Base-by-base conservation (phyloP, 768 basidiomycete genomes). In the Trametes meyenii region DNA sequence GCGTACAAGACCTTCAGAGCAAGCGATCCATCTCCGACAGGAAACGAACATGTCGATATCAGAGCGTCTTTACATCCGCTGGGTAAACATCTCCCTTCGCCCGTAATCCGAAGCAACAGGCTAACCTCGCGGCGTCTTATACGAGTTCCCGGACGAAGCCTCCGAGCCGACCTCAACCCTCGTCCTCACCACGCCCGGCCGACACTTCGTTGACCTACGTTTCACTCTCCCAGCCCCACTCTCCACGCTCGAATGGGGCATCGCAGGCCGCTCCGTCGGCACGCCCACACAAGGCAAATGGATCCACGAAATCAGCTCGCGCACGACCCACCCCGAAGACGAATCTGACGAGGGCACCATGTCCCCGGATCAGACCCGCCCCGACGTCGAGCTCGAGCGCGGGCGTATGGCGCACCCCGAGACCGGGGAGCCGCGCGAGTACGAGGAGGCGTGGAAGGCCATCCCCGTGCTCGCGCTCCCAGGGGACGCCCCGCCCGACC, bases 221-320 rank as follows among this genome's bases (percentile, higher is more conserved):
- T 36, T 65, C 42, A 33, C 51, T 51, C 38, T 24, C 8, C 51
- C 50, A 10, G 11, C 40, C 38, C 13, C n/a, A 3, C 39, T 8
- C 6, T 14, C 40, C 52, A 13, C 40, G 17, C 56, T 65, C 19
- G 64, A 65, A 14, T 62, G 64, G 64, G 64, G 60, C 0, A 24
- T 62, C 19, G 29, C 55, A 0, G 64, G 64, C n/a, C 53, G 54
- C 26, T 50, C 62, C 1, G 57, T 65, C 36, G 64, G 60, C 23
- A 55, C 60, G 24, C 36, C 57, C 26, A 43, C 50, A 14, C 60
- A 62, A 49, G 61, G 61, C 14, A 55, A 57, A 14, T 65, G 64
- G 64, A 58, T 54, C 50, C 64, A 65, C 52, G 60, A 65, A 14
- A 61, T 62, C 52, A 61, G 61, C 36, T 65, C 64, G n/a, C 60